Evolutionary conservation across 2,329 filamentous ascomycete species (phyloP).

Genomic region (Claviceps sp.): DNA sequence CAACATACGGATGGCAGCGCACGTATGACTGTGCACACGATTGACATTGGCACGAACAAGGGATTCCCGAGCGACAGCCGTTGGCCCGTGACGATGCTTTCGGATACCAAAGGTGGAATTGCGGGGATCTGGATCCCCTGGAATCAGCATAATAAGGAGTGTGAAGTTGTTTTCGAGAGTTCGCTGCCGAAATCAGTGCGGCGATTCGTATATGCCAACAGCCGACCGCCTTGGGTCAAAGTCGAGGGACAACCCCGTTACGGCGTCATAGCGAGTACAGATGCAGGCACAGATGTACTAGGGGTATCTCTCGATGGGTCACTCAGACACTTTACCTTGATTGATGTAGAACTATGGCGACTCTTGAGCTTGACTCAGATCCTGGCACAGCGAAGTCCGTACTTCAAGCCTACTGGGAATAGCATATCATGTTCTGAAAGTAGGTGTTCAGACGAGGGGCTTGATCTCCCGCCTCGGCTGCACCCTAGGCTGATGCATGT

Average conservation of each 20-base stretch:
- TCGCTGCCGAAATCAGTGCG: conserved; percentile 42
- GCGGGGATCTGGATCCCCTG: conserved; percentile 38
- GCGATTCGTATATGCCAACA: conserved; percentile 38
- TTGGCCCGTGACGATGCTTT: conserved; percentile 32
- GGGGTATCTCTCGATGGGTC: conserved; percentile 59
- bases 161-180: conserved; percentile 40
- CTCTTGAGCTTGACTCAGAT: conserved; percentile 64
- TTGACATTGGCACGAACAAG: conserved; percentile 26
- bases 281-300: conserved; percentile 39
- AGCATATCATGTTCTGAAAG: conserved; percentile 4
- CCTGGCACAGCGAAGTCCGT: conserved; percentile 36
- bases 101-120: conserved; percentile 32
- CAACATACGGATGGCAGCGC: conserved; percentile 33
- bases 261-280: conserved; percentile 28
- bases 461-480: conserved; percentile 22
- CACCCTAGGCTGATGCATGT: conserved; percentile 45
- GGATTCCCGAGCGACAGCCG: conserved; percentile 12
- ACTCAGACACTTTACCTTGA: conserved; percentile 53
- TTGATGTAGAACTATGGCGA: conserved; percentile 49
- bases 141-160: conserved; percentile 24
- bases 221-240: conserved; percentile 38
- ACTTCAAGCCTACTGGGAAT: conserved; percentile 28
- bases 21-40: conserved; percentile 31
- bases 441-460: conserved; percentile 11
- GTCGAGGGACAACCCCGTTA: conserved; percentile 22